phyloP scores from a whole-genome alignment of 202 grass and related monocot genomes.

The Zoysia matrella region DNA sequence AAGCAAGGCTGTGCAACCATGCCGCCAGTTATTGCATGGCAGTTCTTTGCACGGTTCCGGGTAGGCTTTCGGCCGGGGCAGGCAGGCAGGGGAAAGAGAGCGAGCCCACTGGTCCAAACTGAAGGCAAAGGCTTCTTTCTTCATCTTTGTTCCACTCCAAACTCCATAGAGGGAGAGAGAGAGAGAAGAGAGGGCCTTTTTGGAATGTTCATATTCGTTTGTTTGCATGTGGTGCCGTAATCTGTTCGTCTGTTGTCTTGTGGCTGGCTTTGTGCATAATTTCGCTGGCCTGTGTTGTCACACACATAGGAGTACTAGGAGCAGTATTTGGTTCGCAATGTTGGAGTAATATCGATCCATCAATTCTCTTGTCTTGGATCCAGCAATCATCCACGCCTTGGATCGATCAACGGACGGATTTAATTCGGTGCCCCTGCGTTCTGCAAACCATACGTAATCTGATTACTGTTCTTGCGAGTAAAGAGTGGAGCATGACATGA shows the following conservation, averaged over 20 bases:
- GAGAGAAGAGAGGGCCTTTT: not conserved
- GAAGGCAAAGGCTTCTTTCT: not conserved
- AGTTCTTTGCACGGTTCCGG: slow-evolving; percentile 40
- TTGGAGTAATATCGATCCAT: no score
- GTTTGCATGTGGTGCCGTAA: slow-evolving; percentile 18
- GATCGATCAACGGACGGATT: not conserved
- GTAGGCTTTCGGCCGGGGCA: slow-evolving; percentile 29
- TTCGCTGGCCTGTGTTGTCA: not conserved
- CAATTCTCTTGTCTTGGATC: no score
- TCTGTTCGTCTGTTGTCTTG: no score
- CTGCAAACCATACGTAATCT: not conserved
- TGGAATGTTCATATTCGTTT: slow-evolving; percentile 60
- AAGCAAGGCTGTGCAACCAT: not conserved
- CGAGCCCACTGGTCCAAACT: not conserved
- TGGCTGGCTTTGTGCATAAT: not conserved
- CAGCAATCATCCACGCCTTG: no score
- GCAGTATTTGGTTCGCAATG: no score
- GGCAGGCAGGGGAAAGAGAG: not conserved
- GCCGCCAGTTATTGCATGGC: slow-evolving; percentile 1
- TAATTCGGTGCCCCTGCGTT: not conserved
- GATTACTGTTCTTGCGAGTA: not conserved
- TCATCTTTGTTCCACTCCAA: no score
- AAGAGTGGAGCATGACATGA: no score
- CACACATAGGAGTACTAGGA: no score
- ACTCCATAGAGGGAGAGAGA: not conserved